These are phyloP conservation scores for Ceratocystis eucalypticola DNA, from an alignment of 2,329 filamentous ascomycete genomes.

Conservation along the genomic window DNA sequence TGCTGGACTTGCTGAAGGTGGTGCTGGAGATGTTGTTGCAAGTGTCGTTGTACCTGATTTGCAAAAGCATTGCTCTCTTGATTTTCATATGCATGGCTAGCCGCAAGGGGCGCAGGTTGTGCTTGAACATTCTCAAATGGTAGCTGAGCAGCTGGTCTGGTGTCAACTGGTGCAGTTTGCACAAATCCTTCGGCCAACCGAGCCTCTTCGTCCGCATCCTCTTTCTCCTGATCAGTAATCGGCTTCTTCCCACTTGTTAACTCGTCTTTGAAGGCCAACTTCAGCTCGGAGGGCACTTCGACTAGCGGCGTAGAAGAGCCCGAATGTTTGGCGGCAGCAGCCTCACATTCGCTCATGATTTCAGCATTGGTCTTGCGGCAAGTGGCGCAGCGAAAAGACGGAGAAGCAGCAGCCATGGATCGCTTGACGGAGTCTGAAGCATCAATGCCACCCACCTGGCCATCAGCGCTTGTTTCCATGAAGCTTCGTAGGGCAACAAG, in stretches of 20 bases:
- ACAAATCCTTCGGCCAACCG: conserved; percentile 46
- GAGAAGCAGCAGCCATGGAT: conserved; percentile 54
- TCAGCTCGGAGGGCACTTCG: conserved; percentile 39
- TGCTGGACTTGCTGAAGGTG: conserved; percentile 10
- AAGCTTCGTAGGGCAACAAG: conserved; percentile 68
- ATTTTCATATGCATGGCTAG: conserved; percentile 17
- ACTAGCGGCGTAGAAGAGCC: conserved; percentile 21
- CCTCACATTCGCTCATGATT: conserved; percentile 58
- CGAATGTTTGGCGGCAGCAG: conserved; percentile 26
- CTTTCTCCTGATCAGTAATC: conserved; percentile 1
- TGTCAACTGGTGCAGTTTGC: conserved; percentile 29
- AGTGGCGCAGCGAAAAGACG: conserved; percentile 50
- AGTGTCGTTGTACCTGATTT: conserved; percentile 20
- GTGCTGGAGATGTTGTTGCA: conserved; percentile 19
- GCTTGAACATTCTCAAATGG: not conserved
- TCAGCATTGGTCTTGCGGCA: conserved; percentile 62
- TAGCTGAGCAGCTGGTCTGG: conserved; percentile 22
- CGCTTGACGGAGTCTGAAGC: conserved; percentile 53
- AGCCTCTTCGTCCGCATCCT: conserved; percentile 32
- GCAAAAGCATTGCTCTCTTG: conserved; percentile 12
- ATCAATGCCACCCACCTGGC: conserved; percentile 83
- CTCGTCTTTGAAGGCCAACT: conserved; percentile 61
- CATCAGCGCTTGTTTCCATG: conserved; percentile 81
- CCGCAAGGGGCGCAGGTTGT: not conserved
- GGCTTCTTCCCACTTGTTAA: conserved; percentile 30